Base-by-base conservation (phyloP, 176 grass and related monocot genomes). In the Eremochloa ophiuroides region DNA sequence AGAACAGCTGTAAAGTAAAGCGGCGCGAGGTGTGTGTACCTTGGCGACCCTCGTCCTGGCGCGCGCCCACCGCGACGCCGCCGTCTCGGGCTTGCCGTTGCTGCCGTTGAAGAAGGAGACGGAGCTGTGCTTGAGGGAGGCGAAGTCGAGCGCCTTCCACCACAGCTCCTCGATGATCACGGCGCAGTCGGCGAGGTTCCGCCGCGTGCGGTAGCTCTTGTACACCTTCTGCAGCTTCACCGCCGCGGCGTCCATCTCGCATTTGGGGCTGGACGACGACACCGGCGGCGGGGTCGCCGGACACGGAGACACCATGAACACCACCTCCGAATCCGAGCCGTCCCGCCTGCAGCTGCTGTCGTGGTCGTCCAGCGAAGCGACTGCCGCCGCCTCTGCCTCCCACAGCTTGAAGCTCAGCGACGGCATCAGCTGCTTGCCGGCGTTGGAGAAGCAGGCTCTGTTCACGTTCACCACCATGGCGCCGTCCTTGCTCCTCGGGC, bases 111-210 rank as follows among this genome's bases (percentile, higher is more conserved):
- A 96, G 85, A 95, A 99, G 27, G 91, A 91, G 84, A 97, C 87
- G 20, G 94, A 97, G 87, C 91, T 93, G 70, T 93, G 94, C 51
- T 97, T 87, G 28, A 97, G 86, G 10, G 91, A 97, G 29, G 87
- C 93, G 88, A 95, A 99, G 85, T 99, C 97, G 31, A 90, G 80
- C 56, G 91, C 91, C 48, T 91, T 96, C 97, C 97, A 99, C 93
- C 97, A 99, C 63, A 99, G 88, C 92, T 99, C 97, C 82, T 99
- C 97, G n/a, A 88, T 60, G 27, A 99, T 87, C 16, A 97, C 94
- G 18, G 94, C 94, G 26, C 94, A 97, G 37, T 97, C 94, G 7
- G 94, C 94, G 17, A 97, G 91, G 76, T 89, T 93, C 76, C 94
- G 76, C 79, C 94, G 69, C 27, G 94, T 93, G 30, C 94, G 73